phyloP scores from a whole-genome alignment of 2,329 filamentous ascomycete genomes.

The Simplicillium aogashimaense region DNA sequence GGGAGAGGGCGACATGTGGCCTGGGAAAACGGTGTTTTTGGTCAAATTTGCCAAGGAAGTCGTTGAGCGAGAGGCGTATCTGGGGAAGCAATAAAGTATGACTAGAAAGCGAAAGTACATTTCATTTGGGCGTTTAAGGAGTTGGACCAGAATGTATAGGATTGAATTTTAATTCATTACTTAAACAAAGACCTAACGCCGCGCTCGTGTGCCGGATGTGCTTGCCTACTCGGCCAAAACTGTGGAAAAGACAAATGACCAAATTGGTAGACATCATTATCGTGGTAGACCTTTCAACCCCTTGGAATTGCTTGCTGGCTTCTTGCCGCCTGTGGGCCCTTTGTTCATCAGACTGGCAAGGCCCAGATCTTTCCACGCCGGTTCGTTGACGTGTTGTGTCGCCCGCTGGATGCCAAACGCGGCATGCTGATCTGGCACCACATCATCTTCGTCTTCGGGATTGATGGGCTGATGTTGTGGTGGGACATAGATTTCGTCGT shows the following conservation, averaged over 20 bases:
- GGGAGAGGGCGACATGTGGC: conserved; percentile 75
- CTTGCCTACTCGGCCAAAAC: no score
- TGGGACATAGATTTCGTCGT: conserved; percentile 75
- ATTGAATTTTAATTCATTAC: background rate
- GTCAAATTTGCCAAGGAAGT: conserved; percentile 90
- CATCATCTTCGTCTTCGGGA: conserved; percentile 80
- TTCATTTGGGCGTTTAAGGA: conserved; percentile 3
- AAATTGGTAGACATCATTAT: conserved; percentile 4
- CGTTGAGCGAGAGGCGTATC: conserved; percentile 77
- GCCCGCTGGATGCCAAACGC: conserved; percentile 79
- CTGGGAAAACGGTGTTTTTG: conserved; percentile 89
- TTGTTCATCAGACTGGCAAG: conserved; percentile 60
- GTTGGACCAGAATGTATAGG: background rate
- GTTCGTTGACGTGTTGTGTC: conserved; percentile 60
- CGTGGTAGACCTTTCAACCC: conserved; percentile 12
- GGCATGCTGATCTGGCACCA: conserved; percentile 80
- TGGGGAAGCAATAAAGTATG: conserved; percentile 48
- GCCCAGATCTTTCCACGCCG: conserved; percentile 71
- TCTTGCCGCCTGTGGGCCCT: conserved; percentile 31
- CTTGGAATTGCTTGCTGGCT: conserved; percentile 6
- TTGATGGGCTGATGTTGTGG: conserved; percentile 73
- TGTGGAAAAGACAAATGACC: no score
- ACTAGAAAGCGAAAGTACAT: background rate
- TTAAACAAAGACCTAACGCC: background rate
- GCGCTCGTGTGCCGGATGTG: background rate